A percentile compares a stretch with the other conserved stretches of the same genome.
Evolutionary conservation across 768 basidiomycete species (phyloP).

Genomic region (Lanmaoa rubissima): DNA sequence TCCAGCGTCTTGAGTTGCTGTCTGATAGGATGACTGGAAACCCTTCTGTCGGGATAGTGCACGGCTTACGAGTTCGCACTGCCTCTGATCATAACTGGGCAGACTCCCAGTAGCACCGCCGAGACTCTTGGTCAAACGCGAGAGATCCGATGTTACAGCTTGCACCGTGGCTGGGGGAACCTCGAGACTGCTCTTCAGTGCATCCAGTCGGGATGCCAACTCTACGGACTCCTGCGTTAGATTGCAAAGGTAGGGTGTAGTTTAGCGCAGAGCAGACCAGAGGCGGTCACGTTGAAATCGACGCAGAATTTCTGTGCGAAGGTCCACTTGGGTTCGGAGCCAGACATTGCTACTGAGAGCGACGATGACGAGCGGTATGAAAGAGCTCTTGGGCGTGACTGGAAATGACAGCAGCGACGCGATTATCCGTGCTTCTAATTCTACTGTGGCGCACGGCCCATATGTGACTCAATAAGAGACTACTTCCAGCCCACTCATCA

Average conservation of each 20-base stretch:
- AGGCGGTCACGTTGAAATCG: conserved; percentile 24
- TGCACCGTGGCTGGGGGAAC: conserved; percentile 39
- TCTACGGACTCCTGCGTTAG: conserved; percentile 37
- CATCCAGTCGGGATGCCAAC: conserved; percentile 46
- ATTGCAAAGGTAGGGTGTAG: neutral
- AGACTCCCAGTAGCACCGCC: conserved; percentile 62
- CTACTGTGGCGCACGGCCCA: neutral
- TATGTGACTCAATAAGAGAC: neutral
- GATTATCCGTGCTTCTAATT: neutral
- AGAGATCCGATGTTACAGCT: conserved; percentile 47
- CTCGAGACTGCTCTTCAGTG: conserved; percentile 32
- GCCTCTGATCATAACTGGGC: conserved; percentile 72
- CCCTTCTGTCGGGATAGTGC: neutral
- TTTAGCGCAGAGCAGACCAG: conserved; percentile 18
- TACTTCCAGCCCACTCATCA: neutral
- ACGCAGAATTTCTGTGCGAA: conserved; percentile 30
- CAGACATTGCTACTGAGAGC: conserved; percentile 12
- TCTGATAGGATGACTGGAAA: conserved; percentile 12
- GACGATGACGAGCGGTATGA: neutral
- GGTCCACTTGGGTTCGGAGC: conserved; percentile 25
- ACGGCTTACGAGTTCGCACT: conserved; percentile 59
- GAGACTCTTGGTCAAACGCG: conserved; percentile 60
- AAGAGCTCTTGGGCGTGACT: neutral
- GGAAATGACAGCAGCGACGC: neutral
- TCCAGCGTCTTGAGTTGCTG: conserved; percentile 72